phyloP scores from a whole-genome alignment of 306 rosid species.

The Prunus fruticosa region DNA sequence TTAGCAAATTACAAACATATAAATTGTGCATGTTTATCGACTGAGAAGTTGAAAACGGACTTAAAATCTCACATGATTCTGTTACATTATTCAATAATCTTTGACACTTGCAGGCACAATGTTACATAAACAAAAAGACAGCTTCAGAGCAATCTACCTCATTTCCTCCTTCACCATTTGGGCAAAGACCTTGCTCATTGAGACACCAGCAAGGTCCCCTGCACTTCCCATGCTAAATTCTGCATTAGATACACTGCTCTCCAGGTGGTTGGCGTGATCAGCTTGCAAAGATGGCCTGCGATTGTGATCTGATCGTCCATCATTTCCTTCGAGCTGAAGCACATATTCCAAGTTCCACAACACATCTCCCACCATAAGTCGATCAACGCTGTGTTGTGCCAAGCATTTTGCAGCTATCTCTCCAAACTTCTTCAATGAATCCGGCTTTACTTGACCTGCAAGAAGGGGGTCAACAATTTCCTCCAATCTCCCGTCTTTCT shows the following conservation, averaged over 20 bases:
- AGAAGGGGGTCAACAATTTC: conserved; percentile 44
- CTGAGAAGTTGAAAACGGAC: not conserved
- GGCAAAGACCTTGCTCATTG: conserved; percentile 73
- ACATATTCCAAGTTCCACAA: conserved; percentile 70
- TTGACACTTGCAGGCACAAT: too few species aligned
- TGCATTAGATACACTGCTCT: conserved; percentile 23
- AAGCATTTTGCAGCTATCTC: conserved; percentile 56
- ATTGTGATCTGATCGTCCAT: conserved; percentile 12
- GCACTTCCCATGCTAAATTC: conserved; percentile 42
- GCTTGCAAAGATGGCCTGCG: conserved; percentile 16
- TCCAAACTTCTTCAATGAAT: conserved; percentile 39
- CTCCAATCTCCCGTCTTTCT: conserved; percentile 31
- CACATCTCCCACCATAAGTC: conserved; percentile 69
- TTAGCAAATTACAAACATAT: too few species aligned
- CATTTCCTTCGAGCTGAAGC: conserved; percentile 43
- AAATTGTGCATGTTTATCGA: not conserved
- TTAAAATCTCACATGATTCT: not conserved
- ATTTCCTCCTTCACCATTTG: conserved; percentile 64
- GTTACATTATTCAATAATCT: too few species aligned
- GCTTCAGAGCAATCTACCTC: conserved; percentile 29
- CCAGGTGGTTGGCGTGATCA: conserved; percentile 19
- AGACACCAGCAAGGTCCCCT: conserved; percentile 46
- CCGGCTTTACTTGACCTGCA: conserved; percentile 34
- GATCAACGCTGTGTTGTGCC: conserved; percentile 41
- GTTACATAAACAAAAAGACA: not conserved